These are phyloP conservation scores for Solanum boliviense DNA, from an alignment of 257 asterid species.

Conservation along the genomic window DNA sequence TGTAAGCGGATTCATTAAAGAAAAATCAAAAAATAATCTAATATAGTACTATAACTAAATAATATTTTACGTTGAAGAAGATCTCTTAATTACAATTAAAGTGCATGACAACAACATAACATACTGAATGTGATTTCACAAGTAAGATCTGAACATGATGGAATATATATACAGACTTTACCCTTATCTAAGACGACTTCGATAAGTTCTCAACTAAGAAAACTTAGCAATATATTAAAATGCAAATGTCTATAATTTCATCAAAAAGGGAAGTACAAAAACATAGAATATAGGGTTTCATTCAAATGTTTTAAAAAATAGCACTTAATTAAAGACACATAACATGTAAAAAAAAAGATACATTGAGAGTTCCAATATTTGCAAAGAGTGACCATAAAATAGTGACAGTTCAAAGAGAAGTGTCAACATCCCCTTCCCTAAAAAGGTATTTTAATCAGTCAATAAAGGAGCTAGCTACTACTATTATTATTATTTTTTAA, in stretches of 20 bases:
- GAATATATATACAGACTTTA: too few relatives aligned
- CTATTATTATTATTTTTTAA: background rate
- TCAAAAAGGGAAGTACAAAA: background rate
- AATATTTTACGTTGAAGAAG: background rate
- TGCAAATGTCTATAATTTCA: background rate
- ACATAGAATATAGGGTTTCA: background rate
- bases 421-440: conserved; percentile 1
- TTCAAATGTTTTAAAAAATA: background rate
- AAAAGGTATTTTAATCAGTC: background rate
- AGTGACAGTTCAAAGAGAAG: background rate
- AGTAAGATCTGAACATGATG: too few relatives aligned
- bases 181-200: too few relatives aligned
- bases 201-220: background rate
- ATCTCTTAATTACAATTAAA: background rate
- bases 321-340: background rate
- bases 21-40: background rate
- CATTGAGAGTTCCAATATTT: background rate
- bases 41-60: too few relatives aligned
- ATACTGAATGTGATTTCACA: background rate
- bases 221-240: background rate
- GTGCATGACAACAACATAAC: too few relatives aligned
- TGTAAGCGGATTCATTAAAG: too few relatives aligned
- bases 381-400: background rate
- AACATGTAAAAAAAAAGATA: background rate
- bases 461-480: background rate